Conservation (phyloP, 202 grass and related monocot genomes). For the Miscanthus sacchariflorus region DNA sequence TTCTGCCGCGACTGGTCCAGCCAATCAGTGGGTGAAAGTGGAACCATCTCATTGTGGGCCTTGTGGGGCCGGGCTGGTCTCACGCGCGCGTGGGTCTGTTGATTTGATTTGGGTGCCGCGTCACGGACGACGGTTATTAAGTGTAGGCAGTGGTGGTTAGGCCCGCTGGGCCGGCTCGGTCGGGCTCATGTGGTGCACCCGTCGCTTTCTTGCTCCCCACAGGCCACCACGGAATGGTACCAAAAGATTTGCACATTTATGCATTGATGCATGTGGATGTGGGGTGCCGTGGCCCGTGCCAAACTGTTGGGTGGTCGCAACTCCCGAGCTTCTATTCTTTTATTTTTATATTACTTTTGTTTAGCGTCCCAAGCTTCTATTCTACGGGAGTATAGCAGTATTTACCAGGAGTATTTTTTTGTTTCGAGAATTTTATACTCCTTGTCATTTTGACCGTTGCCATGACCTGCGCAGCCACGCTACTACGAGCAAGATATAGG, state of each 20-base stretch:
- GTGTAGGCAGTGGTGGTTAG: neutral
- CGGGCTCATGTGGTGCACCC: neutral
- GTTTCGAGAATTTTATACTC: neutral
- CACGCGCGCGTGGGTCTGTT: slow-evolving; percentile 6
- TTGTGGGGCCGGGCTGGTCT: neutral
- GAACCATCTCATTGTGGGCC: neutral
- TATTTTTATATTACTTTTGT: too few relatives aligned
- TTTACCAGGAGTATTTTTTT: neutral
- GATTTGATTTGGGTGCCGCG: slow-evolving; percentile 41
- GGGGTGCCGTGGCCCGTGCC: neutral
- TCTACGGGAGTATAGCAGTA: neutral
- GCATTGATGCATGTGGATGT: slow-evolving; percentile 2
- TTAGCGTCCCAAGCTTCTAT: too few relatives aligned
- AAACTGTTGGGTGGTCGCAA: neutral
- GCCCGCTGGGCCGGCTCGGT: slow-evolving; percentile 38
- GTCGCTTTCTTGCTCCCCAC: slow-evolving; percentile 3
- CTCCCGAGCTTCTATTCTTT: neutral
- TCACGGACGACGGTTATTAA: neutral
- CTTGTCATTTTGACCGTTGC: neutral
- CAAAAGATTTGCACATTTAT: neutral
- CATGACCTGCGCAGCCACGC: neutral
- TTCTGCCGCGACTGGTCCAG: slow-evolving; percentile 25
- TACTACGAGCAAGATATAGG: neutral
- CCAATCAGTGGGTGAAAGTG: slow-evolving; percentile 24
- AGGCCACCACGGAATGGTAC: neutral